A percentile compares a stretch with the other conserved stretches of the same genome.
Evolutionary conservation across 495 filamentous ascomycete species (phyloP).

Genomic region (Saxophila tyrrhenica): DNA sequence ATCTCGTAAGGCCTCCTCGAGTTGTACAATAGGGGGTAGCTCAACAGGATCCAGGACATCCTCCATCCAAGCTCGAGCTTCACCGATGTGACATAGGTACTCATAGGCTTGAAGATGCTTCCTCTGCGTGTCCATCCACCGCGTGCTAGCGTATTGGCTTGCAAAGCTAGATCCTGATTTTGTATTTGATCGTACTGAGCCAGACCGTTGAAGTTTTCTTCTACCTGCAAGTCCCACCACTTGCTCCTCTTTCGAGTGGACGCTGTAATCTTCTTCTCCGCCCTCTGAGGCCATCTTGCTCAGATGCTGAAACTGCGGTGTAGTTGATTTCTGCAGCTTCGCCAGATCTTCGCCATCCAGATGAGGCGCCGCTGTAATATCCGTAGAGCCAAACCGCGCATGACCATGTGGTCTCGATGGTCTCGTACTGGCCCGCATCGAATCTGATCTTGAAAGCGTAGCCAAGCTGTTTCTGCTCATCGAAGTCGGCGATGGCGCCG

Average conservation of each 20-base stretch:
- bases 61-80: slow-evolving; percentile 99
- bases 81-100: slow-evolving; percentile 97
- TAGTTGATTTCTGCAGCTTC: slow-evolving; percentile 70
- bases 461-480: slow-evolving; percentile 15
- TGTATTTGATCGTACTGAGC: background rate
- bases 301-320: slow-evolving; percentile 76
- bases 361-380: slow-evolving; percentile 6
- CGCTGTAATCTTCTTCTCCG: slow-evolving; percentile 65
- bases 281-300: slow-evolving; percentile 67
- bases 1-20: slow-evolving; percentile 87
- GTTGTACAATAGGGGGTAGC: slow-evolving; percentile 88
- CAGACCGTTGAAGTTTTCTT: slow-evolving; percentile 62
- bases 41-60: slow-evolving; percentile 70
- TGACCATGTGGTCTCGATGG: slow-evolving; percentile 10
- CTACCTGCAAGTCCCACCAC: slow-evolving; percentile 81
- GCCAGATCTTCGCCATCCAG: slow-evolving; percentile 46
- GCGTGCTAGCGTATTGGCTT: slow-evolving; percentile 42
- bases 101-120: slow-evolving; percentile 97
- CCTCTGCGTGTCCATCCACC: slow-evolving; percentile 98
- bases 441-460: slow-evolving; percentile 26
- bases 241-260: slow-evolving; percentile 62
- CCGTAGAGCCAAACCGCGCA: slow-evolving; percentile 13
- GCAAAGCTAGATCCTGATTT: slow-evolving; percentile 11
- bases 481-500: background rate
- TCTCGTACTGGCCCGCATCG: slow-evolving; percentile 22